These are phyloP conservation scores for Agrocybe praecox DNA, from an alignment of 768 basidiomycete species.

Conservation along the genomic window DNA sequence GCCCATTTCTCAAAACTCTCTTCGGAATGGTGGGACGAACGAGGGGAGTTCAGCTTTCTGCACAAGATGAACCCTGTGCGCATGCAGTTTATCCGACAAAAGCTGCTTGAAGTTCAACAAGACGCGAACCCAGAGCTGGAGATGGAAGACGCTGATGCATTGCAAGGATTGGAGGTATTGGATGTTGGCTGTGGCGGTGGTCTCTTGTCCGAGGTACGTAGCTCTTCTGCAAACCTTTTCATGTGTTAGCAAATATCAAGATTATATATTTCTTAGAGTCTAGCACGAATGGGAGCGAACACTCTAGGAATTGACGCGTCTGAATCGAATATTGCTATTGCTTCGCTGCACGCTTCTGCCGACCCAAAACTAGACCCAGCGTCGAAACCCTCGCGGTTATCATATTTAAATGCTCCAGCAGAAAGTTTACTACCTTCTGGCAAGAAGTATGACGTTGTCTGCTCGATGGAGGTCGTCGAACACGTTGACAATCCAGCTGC, in stretches of 20 bases:
- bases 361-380: constrained; percentile 63
- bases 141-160: constrained; percentile 31
- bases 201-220: constrained; percentile 85
- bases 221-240: not conserved
- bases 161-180: constrained; percentile 73
- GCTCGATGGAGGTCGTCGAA: constrained; percentile 97
- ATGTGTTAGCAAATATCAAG: too few relatives aligned
- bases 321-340: constrained; percentile 82
- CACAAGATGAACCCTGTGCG: constrained; percentile 96
- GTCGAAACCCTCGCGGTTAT: constrained; percentile 37
- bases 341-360: constrained; percentile 74
- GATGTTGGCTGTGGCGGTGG: constrained; percentile 98
- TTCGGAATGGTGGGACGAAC: constrained; percentile 95
- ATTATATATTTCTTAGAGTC: constrained; percentile 69
- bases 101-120: constrained; percentile 61
- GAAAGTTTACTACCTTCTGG: constrained; percentile 70
- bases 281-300: constrained; percentile 86
- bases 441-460: constrained; percentile 86
- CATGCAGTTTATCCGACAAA: constrained; percentile 80
- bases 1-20: constrained; percentile 89
- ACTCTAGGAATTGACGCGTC: constrained; percentile 94
- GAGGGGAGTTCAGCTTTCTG: constrained; percentile 84
- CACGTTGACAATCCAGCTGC: constrained; percentile 91
- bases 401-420: constrained; percentile 74
- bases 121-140: constrained; percentile 51